Percentiles rank a stretch among this genome's conserved stretches.
Evolutionary conservation across 2,329 filamentous ascomycete genomes (phyloP).

Genomic region (Neofusicoccum sp.): DNA sequence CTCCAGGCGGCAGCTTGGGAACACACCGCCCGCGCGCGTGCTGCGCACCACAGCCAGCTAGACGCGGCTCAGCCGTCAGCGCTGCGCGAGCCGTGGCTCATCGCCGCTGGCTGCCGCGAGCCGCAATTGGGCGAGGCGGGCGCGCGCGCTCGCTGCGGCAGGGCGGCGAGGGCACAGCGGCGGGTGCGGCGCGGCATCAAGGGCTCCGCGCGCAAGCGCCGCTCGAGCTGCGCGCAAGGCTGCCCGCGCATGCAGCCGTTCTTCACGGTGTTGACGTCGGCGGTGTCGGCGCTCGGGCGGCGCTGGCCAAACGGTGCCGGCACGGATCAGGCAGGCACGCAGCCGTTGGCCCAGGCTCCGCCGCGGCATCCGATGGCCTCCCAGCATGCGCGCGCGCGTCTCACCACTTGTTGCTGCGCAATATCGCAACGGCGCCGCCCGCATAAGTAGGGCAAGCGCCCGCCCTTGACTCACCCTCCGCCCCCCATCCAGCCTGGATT

Average conservation of each 20-base stretch:
- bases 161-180: not conserved
- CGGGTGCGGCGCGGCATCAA: not conserved
- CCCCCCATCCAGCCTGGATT: not conserved
- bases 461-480: constrained; percentile 4
- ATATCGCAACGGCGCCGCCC: constrained; percentile 2
- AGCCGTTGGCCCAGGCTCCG: constrained; percentile 6
- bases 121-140: not conserved
- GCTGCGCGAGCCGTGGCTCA: not conserved
- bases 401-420: constrained; percentile 17
- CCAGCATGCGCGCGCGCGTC: not conserved
- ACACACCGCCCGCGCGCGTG: not conserved
- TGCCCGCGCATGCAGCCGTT: not conserved
- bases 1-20: constrained; percentile 10
- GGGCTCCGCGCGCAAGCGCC: not conserved
- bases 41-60: not conserved
- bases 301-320: not conserved
- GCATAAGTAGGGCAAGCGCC: constrained; percentile 15
- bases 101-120: not conserved
- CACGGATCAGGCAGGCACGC: not conserved
- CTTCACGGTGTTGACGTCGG: not conserved
- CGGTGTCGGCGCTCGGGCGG: not conserved
- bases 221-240: not conserved
- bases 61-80: not conserved
- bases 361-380: constrained; percentile 6
- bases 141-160: not conserved